These are phyloP conservation scores for Tirmania nivea DNA, from an alignment of 495 filamentous ascomycete genomes.

Conservation along the genomic window DNA sequence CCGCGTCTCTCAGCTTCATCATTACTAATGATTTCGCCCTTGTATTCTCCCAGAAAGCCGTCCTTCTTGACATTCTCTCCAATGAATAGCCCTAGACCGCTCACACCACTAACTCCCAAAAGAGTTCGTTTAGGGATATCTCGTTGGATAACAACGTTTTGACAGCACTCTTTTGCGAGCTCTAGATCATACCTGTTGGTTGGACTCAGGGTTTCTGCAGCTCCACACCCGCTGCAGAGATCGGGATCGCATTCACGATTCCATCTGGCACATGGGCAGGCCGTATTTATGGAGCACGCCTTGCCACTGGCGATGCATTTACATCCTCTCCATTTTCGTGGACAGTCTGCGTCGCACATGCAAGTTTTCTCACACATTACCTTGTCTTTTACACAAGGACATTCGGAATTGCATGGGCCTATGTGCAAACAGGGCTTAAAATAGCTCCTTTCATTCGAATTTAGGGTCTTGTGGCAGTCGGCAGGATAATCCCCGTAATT, in stretches of 20 bases:
- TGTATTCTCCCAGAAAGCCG: slow-evolving; percentile 49
- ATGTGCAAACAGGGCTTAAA: slow-evolving; percentile 17
- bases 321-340: slow-evolving; percentile 44
- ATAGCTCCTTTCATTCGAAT: slow-evolving; percentile 11
- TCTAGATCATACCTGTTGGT: slow-evolving; percentile 32
- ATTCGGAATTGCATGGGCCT: slow-evolving; percentile 13
- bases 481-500: slow-evolving; percentile 14
- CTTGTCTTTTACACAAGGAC: slow-evolving; percentile 18
- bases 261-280: slow-evolving; percentile 36
- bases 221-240: slow-evolving; percentile 43
- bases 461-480: slow-evolving; percentile 15
- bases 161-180: slow-evolving; percentile 30
- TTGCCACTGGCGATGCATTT: slow-evolving; percentile 31
- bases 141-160: slow-evolving; percentile 41
- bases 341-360: slow-evolving; percentile 35
- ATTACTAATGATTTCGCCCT: slow-evolving; percentile 43
- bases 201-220: slow-evolving; percentile 38
- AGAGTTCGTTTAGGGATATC: slow-evolving; percentile 35
- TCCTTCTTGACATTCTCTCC: slow-evolving; percentile 37
- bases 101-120: slow-evolving; percentile 37
- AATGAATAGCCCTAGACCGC: slow-evolving; percentile 44
- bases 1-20: slow-evolving; percentile 43
- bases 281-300: slow-evolving; percentile 28
- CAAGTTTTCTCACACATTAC: slow-evolving; percentile 49
- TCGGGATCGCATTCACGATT: slow-evolving; percentile 53